A percentile compares a stretch with the other conserved stretches of the same genome.
phyloP scores from a whole-genome alignment of 1,139 yeast genomes.

The Sugiyamaella xylanicola region DNA sequence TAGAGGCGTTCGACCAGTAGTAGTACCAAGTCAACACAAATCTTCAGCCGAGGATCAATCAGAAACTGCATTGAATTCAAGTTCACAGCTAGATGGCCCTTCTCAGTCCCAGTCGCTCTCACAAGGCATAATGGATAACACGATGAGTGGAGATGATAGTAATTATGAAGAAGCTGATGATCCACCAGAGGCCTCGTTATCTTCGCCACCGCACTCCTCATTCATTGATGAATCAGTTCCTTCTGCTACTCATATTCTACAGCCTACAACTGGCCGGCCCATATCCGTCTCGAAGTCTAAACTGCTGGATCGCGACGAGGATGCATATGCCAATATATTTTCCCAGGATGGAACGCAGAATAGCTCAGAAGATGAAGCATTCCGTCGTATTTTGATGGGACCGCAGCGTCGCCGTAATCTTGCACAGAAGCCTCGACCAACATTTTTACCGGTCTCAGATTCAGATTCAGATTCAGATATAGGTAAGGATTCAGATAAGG shows the following conservation, averaged over 20 bases:
- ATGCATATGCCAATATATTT: conserved; percentile 3
- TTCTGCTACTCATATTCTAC: neutral
- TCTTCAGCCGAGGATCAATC: neutral
- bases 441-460: neutral
- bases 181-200: neutral
- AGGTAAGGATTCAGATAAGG: conserved; percentile 1
- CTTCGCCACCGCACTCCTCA: conserved; percentile 9
- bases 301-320: conserved; percentile 1
- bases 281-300: neutral
- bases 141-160: neutral
- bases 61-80: neutral
- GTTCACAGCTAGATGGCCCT: conserved; percentile 1
- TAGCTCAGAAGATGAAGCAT: neutral
- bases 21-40: conserved; percentile 1
- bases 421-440: neutral
- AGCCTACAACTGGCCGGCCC: neutral
- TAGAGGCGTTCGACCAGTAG: conserved; percentile 20
- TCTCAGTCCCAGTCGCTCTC: conserved; percentile 7
- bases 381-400: conserved; percentile 16
- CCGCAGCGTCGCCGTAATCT: conserved; percentile 3
- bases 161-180: neutral
- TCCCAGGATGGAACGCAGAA: neutral
- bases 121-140: neutral
- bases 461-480: conserved; percentile 5
- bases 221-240: neutral